Evolutionary conservation across 2,329 filamentous ascomycete species (phyloP).

Genomic region (Paramyrothecium sp.): DNA sequence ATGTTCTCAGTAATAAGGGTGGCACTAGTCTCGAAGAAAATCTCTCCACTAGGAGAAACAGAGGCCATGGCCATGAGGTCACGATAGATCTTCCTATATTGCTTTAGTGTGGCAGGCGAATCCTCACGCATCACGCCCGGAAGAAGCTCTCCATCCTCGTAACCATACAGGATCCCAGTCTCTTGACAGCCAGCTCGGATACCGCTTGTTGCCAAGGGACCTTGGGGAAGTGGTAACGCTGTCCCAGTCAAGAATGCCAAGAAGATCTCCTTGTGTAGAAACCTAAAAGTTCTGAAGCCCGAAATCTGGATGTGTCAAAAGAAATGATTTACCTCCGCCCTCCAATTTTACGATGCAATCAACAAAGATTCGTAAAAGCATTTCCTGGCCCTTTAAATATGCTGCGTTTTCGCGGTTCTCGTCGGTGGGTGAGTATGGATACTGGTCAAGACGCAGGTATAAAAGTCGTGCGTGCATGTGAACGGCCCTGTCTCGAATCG

Average conservation of each 20-base stretch:
- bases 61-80: not conserved
- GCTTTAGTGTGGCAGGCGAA: not conserved
- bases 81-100: not conserved
- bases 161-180: not conserved
- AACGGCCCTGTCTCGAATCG: not conserved
- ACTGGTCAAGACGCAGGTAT: not conserved
- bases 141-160: not conserved
- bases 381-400: not conserved
- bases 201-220: constrained; percentile 15
- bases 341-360: not conserved
- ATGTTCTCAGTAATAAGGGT: not conserved
- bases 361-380: not conserved
- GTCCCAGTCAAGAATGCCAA: constrained; percentile 28
- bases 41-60: not conserved
- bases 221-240: constrained; percentile 18
- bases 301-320: constrained; percentile 25
- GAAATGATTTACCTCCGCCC: constrained; percentile 7
- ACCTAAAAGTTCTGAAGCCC: constrained; percentile 29
- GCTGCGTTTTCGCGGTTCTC: not conserved
- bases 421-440: not conserved
- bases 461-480: not conserved
- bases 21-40: not conserved
- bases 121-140: not conserved
- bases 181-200: not conserved
- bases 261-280: constrained; percentile 20